Base-by-base conservation (phyloP, 129 eudicot genomes). In the Tagetes patula region DNA sequence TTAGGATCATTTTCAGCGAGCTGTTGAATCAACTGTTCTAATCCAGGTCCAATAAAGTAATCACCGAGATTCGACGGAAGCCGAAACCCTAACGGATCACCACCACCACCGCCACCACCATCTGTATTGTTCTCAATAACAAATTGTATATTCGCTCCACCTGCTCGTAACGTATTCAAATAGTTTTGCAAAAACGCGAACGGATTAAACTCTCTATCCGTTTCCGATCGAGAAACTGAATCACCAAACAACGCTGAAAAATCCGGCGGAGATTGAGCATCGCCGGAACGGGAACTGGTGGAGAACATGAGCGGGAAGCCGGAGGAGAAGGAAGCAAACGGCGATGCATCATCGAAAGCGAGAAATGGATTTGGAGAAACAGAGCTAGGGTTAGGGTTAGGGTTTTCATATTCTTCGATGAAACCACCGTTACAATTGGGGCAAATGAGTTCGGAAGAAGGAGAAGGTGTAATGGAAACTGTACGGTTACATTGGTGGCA, bases 1-100 rank as follows among this genome's bases (percentile, higher is more conserved):
- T 93, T 89, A 0, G 96, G 98, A 85, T 89, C 98, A 31, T 93
- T 93, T 78, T 93, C 98, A 2, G 98, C 98, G 0, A 93, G 80
- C 67, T 89, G 98, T 60, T 93, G 98, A 5, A 89, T 93, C 78
- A 89, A 45, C 36, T 87, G 95, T 76, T 93, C 98, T 20, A 93
- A 81, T 9, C 96, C 98, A 8, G 96, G 92, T 3, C 98, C 96
- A 0, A 89, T 13, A 48, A 87, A 89, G 50, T 89, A 89, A 70
- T 93, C 98, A 7, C 98, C 96, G 0, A 89, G 75, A 81, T 86
- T 93, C 2, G 86, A 27, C 4, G 91, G 95, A 1, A 82, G 54
- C 4, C 88, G 73, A 69, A 81, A 78, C 64, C 62, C 83, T 10
- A 67, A 53, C 39, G 67, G 70, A 72, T 78, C 80, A 1, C 48